phyloP scores from a whole-genome alignment of 441 rosid genomes.

The Gossypium gossypioides region DNA sequence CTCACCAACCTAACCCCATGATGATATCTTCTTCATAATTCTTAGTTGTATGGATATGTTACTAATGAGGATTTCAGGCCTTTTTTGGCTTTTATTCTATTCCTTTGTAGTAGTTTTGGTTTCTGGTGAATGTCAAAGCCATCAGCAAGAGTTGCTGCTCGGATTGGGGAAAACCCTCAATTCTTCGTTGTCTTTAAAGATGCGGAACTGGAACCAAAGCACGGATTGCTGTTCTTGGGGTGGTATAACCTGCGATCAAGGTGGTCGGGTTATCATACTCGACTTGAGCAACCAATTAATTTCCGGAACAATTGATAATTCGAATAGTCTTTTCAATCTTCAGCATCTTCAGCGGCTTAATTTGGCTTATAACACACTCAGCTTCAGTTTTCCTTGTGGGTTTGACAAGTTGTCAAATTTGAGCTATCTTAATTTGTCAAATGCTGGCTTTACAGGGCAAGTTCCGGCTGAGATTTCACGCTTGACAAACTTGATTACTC shows the following conservation, averaged over 20 bases:
- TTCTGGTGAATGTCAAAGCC: conserved; percentile 23
- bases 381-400: conserved; percentile 6
- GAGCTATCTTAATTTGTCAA: conserved; percentile 27
- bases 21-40: neutral
- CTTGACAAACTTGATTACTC: conserved; percentile 24
- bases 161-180: conserved; percentile 19
- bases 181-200: conserved; percentile 10
- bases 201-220: conserved; percentile 22
- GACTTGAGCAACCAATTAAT: conserved; percentile 31
- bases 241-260: conserved; percentile 28
- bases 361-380: conserved; percentile 28
- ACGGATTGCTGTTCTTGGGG: conserved; percentile 31
- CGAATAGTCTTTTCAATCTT: conserved; percentile 24
- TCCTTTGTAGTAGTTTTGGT: conserved; percentile 3
- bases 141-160: conserved; percentile 30
- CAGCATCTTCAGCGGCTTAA: conserved; percentile 27
- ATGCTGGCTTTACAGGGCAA: conserved; percentile 30
- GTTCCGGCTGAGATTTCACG: conserved; percentile 23
- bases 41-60: conserved; percentile 8
- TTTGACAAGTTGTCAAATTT: conserved; percentile 20
- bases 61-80: conserved; percentile 26
- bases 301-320: conserved; percentile 14
- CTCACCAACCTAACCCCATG: neutral
- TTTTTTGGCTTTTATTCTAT: conserved; percentile 20
- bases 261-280: conserved; percentile 24